Percentiles rank a stretch among this genome's conserved stretches.
These are phyloP conservation scores for Colletotrichum limetticola DNA, from an alignment of 2,329 filamentous ascomycete species.

Conservation along the genomic window DNA sequence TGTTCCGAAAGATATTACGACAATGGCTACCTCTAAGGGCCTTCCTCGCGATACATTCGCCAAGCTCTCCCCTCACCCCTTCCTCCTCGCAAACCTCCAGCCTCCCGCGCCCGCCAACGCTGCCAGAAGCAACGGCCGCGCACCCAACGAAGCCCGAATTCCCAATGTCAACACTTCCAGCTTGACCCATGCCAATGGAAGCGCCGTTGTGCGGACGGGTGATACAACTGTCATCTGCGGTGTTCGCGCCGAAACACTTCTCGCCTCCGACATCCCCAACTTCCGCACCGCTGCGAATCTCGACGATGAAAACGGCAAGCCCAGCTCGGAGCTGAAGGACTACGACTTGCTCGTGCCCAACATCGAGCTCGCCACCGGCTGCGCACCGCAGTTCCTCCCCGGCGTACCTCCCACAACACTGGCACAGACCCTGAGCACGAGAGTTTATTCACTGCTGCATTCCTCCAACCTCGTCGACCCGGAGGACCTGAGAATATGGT, in stretches of 20 bases:
- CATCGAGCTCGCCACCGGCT: constrained; percentile 90
- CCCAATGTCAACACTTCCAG: constrained; percentile 86
- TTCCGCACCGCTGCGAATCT: constrained; percentile 59
- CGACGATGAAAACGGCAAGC: background rate
- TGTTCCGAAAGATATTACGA: background rate
- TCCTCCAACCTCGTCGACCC: constrained; percentile 73
- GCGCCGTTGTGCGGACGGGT: constrained; percentile 86
- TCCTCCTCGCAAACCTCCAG: constrained; percentile 88
- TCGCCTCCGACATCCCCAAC: constrained; percentile 78
- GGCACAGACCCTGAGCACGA: constrained; percentile 86
- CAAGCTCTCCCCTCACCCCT: constrained; percentile 88
- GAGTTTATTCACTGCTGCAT: constrained; percentile 81
- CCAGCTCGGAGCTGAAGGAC: constrained; percentile 62
- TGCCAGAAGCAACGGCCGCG: constrained; percentile 84
- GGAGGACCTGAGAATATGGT: constrained; percentile 79
- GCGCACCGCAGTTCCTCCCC: constrained; percentile 85
- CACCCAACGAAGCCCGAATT: constrained; percentile 73
- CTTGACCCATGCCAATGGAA: constrained; percentile 89
- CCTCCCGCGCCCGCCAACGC: constrained; percentile 58
- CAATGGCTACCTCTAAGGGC: constrained; percentile 51
- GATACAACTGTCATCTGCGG: constrained; percentile 97
- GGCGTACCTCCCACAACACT: constrained; percentile 82
- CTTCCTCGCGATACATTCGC: constrained; percentile 79
- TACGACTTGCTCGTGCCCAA: constrained; percentile 90
- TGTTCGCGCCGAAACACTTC: constrained; percentile 85